Percentiles rank a stretch among this genome's conserved stretches.
Conservation (phyloP, 192 early-diverging fungal species). For the Mortierella hygrophila region DNA sequence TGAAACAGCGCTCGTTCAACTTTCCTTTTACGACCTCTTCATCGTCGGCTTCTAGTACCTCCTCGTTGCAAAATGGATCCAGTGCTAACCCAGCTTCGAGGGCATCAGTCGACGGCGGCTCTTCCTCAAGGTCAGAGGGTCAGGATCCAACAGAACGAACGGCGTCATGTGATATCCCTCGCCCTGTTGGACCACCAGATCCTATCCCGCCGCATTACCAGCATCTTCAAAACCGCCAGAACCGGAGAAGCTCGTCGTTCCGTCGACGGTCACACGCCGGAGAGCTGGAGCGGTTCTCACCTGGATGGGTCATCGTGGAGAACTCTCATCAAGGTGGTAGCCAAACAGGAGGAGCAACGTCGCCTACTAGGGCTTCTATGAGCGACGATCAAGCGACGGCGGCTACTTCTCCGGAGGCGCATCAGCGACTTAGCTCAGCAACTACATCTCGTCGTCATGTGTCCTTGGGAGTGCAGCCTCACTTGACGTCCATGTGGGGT, state of each 20-base stretch:
- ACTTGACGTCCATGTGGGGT: slow-evolving; percentile 29
- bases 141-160: not conserved
- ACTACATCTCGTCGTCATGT: slow-evolving; percentile 19
- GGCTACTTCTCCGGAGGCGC: not conserved
- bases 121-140: not conserved
- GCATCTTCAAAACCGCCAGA: slow-evolving; percentile 38
- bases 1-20: slow-evolving; percentile 55
- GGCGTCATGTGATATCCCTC: slow-evolving; percentile 21
- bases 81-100: not conserved
- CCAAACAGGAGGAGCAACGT: not conserved
- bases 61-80: not conserved
- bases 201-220: slow-evolving; percentile 51
- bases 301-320: slow-evolving; percentile 33
- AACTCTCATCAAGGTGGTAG: not conserved
- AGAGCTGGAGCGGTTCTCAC: slow-evolving; percentile 34
- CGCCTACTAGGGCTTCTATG: not conserved
- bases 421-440: not conserved
- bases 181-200: slow-evolving; percentile 44
- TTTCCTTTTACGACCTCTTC: slow-evolving; percentile 21
- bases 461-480: slow-evolving; percentile 18
- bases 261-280: slow-evolving; percentile 39
- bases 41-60: not conserved
- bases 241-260: slow-evolving; percentile 19
- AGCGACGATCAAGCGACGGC: slow-evolving; percentile 9
- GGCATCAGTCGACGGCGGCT: slow-evolving; percentile 25